Conservation (phyloP, 2,329 filamentous ascomycete genomes). For the Cladophialophora exuberans region DNA sequence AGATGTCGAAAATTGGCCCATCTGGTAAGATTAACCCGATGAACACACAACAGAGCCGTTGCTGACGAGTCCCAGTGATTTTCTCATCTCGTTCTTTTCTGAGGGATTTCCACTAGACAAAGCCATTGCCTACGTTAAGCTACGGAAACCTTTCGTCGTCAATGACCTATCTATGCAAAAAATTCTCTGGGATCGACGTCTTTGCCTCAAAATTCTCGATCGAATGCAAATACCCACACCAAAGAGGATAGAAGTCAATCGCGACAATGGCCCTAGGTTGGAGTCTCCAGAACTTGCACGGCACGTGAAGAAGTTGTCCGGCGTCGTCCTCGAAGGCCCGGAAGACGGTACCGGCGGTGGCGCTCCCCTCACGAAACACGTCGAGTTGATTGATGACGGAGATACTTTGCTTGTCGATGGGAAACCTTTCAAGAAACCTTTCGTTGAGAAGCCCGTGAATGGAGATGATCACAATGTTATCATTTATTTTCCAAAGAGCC, state of each 20-base stretch:
- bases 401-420: constrained; percentile 90
- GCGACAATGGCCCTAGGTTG: constrained; percentile 84
- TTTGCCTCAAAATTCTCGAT: constrained; percentile 87
- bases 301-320: constrained; percentile 78
- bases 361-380: constrained; percentile 61
- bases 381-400: constrained; percentile 86
- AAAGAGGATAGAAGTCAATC: constrained; percentile 82
- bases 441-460: constrained; percentile 97
- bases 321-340: constrained; percentile 72
- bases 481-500: constrained; percentile 83
- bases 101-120: constrained; percentile 97
- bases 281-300: constrained; percentile 78
- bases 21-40: constrained; percentile 62
- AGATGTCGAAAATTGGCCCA: constrained; percentile 93
- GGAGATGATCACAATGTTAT: constrained; percentile 99
- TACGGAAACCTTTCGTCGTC: constrained; percentile 94
- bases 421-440: constrained; percentile 79
- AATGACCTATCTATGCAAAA: constrained; percentile 98
- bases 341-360: constrained; percentile 68
- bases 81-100: constrained; percentile 96
- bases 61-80: constrained; percentile 59
- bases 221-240: constrained; percentile 89
- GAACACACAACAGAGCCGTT: neutral
- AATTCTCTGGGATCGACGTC: constrained; percentile 89
- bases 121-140: constrained; percentile 90